Evolutionary conservation across 352 stramenopile species (phyloP), one percentile per base, ranked within the genome.

Genomic region (Globisporangium acanthophoron): DNA sequence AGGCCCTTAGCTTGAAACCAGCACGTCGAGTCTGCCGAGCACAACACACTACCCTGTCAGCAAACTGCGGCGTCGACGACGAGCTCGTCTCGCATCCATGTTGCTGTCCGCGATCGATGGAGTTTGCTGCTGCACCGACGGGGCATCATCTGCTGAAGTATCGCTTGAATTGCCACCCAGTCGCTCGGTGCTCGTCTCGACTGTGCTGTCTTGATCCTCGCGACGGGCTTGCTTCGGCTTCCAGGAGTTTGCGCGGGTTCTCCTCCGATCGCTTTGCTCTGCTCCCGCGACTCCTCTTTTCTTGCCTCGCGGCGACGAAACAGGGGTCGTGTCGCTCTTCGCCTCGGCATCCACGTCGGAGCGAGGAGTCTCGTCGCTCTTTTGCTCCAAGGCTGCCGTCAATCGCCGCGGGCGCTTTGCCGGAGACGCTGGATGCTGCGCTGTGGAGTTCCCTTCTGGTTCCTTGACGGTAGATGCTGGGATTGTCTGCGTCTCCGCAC

Each of bases 21-120:
- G 33, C 33, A 37, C 33, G 33, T 12, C 33, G 9, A 11, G 33
- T 11, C 9, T 37, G 33, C 9, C 33, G 9, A 11, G 12, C 40
- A 46, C 15, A 49, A 4, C 44, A 29, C 49, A n/a, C n/a, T 44
- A 35, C 12, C 24, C 29, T 13, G 44, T 20, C 21, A 65, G 45
- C 50, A 59, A 29, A 56, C 61, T 59, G 51, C 62, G 63, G 21
- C 75, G 65, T 49, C 71, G 69, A 27, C 62, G 57, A 21, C 65
- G 71, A 39, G 50, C 66, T 68, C 65, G 64, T 54, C 62, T 57
- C 48, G 68, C 67, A 39, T 74, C 56, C 51, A 77, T 70, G 4
- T 66, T 48, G 12, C 82, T 64, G 5, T 76, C 56, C 44, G 11
- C 18, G 44, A 6, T 31, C 8, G n/a, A 29, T n/a, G 21, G 44